These are phyloP conservation scores for Lonicera japonica DNA, from an alignment of 129 eudicot species.

Conservation along the genomic window DNA sequence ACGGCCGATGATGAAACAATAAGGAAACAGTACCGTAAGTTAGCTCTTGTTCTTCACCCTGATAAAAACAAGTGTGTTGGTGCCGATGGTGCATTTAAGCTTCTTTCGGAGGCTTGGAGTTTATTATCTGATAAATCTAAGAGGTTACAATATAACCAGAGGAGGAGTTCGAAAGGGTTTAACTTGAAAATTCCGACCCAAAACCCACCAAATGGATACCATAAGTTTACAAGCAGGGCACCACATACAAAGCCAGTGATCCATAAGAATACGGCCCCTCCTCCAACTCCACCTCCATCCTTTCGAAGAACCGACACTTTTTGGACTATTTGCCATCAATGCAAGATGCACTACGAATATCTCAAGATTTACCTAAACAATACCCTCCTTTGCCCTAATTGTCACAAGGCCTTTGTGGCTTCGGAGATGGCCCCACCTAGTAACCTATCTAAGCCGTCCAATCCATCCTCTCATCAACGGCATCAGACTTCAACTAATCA, in stretches of 20 bases:
- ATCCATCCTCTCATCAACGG: conserved; percentile 25
- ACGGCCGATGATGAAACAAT: conserved; percentile 55
- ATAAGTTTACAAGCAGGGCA: too few relatives aligned
- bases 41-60: conserved; percentile 67
- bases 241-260: conserved; percentile 30
- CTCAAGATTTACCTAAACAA: conserved; percentile 59
- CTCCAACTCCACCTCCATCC: conserved; percentile 25
- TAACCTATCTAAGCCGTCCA: conserved; percentile 32
- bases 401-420: conserved; percentile 71
- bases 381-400: conserved; percentile 74
- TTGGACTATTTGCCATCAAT: conserved; percentile 79
- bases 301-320: conserved; percentile 57
- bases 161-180: conserved; percentile 36
- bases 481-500: conserved; percentile 28
- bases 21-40: conserved; percentile 46
- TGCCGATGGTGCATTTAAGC: conserved; percentile 79
- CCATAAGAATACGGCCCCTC: conserved; percentile 22
- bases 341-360: conserved; percentile 94
- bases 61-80: conserved; percentile 72
- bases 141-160: conserved; percentile 59
- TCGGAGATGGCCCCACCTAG: conserved; percentile 71
- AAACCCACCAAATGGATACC: neutral
- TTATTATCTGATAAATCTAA: conserved; percentile 63
- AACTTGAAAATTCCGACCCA: conserved; percentile 39
- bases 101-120: conserved; percentile 67